Percentiles rank a stretch among this genome's conserved stretches.
Conservation (phyloP, 129 eudicot species). For the Cynara cardunculus region DNA sequence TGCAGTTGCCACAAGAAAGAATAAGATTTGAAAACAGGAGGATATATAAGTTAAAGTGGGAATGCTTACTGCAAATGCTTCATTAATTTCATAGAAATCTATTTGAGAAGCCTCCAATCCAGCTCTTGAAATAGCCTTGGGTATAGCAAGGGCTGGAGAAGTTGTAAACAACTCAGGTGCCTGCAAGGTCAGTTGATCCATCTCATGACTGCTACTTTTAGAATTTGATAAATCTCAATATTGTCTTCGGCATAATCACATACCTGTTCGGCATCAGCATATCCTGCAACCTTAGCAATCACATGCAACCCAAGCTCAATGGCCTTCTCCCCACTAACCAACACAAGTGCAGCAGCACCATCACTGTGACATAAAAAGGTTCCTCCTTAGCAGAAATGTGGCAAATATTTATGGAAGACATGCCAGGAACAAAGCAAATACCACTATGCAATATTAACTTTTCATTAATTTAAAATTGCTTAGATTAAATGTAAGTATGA, state of each 20-base stretch:
- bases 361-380: conserved; percentile 40
- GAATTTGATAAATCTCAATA: neutral
- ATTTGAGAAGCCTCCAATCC: conserved; percentile 79
- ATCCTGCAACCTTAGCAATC: conserved; percentile 74
- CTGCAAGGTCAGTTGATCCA: conserved; percentile 35
- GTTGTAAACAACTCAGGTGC: conserved; percentile 86
- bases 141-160: conserved; percentile 88
- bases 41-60: neutral
- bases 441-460: neutral
- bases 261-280: conserved; percentile 97
- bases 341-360: conserved; percentile 88
- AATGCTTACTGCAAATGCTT: conserved; percentile 80
- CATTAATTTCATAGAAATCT: conserved; percentile 84
- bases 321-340: conserved; percentile 78
- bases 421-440: no score
- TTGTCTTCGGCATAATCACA: neutral
- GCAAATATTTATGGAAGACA: neutral
- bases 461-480: neutral
- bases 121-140: conserved; percentile 78
- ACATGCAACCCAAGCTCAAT: conserved; percentile 67
- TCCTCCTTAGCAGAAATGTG: neutral
- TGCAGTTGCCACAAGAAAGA: conserved; percentile 31
- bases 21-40: conserved; percentile 13
- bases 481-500: no score
- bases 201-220: neutral